Evolutionary conservation across 805 yeast genomes (phyloP), one percentile per base, ranked within the genome.

Genomic region (Yamadazyma olivae): DNA sequence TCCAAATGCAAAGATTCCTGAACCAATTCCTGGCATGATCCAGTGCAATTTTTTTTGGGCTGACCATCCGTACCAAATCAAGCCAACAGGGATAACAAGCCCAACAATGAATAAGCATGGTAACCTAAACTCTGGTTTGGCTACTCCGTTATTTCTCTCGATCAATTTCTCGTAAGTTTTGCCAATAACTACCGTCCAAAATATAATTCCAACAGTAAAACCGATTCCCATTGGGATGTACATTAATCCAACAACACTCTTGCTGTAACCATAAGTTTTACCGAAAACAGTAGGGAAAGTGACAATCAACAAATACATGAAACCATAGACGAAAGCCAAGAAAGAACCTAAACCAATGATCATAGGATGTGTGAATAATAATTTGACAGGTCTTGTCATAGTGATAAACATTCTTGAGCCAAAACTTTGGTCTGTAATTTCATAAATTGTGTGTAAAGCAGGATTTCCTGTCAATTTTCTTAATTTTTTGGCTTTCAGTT

Each of bases 21-120:
- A 67, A 3, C 89, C 90, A 20, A 81, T 61, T 20, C 65, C 61
- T 0, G 86, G 83, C 67, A 79, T 74, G 27, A 81, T 68, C 81
- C 83, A 82, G 35, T 68, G 77, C 29, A 77, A 50, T 20, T 71
- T 52, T 21, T 71, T 62, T 48, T 79, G 62, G 1, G 83, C 81
- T 22, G 81, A 71, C 89, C 88, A 82, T 12, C 88, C 89, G 48
- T 77, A 80, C 77, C 85, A 77, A 41, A 82, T 61, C 27, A 81
- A 59, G 0, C 87, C 88, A 10, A 68, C 63, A 0, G 87, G 80
- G 43, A 77, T 67, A 13, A 71, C 49, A 23, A 80, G 43, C 1
- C 83, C 78, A 14, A 74, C 61, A 12, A 64, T 54, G 42, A 76
- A 62, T 27, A 80, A 53, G 35, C 71, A 59, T 10, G 81, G 81